Conservation (phyloP, 2,329 filamentous ascomycete genomes). For the Parascedosporium putredinis region DNA sequence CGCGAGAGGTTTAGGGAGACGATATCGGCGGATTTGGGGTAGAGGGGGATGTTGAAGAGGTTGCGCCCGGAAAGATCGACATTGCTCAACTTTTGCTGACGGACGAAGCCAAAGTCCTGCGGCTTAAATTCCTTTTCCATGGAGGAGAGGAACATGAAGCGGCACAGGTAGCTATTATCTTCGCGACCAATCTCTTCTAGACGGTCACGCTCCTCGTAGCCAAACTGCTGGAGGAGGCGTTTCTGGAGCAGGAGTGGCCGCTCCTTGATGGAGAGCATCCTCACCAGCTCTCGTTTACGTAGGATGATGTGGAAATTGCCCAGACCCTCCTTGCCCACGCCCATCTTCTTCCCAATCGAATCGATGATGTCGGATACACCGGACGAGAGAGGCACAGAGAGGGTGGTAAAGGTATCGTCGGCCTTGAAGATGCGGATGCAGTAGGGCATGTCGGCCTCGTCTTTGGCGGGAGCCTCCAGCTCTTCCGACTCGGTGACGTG, state of each 20-base stretch:
- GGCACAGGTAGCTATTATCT: constrained; percentile 93
- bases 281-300: constrained; percentile 80
- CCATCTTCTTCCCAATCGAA: constrained; percentile 91
- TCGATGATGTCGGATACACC: constrained; percentile 78
- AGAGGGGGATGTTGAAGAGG: constrained; percentile 91
- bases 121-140: constrained; percentile 68
- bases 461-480: constrained; percentile 47
- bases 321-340: constrained; percentile 68
- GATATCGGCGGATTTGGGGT: constrained; percentile 84
- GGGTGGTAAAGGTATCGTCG: constrained; percentile 87
- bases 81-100: constrained; percentile 84
- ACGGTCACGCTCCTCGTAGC: constrained; percentile 75
- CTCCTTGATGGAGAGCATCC: constrained; percentile 69
- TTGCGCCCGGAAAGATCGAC: constrained; percentile 86
- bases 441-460: constrained; percentile 70
- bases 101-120: constrained; percentile 71
- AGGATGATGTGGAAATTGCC: constrained; percentile 95
- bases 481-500: constrained; percentile 56
- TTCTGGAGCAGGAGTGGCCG: constrained; percentile 88
- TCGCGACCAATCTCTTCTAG: constrained; percentile 92
- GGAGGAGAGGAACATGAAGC: constrained; percentile 87
- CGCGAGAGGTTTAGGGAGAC: constrained; percentile 89
- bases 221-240: constrained; percentile 77
- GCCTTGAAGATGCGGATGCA: constrained; percentile 93
- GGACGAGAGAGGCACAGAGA: constrained; percentile 74